phyloP scores from a whole-genome alignment of 2,329 filamentous ascomycete genomes.

The Dissoconium aciculare region DNA sequence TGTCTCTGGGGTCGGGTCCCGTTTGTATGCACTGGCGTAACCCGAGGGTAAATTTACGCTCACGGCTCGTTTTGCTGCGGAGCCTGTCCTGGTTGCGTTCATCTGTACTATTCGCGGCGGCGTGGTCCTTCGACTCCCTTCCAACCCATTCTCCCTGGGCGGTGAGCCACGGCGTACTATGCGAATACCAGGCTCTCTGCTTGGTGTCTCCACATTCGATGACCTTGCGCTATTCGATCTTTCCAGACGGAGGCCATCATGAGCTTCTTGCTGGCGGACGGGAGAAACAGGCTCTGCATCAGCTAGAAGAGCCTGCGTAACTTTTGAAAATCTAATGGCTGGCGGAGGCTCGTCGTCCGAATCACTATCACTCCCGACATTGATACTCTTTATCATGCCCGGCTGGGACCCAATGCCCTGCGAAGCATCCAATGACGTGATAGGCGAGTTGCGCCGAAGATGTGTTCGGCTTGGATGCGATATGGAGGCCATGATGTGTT shows the following conservation, averaged over 20 bases:
- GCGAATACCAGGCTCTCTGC: conserved; percentile 22
- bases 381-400: conserved; percentile 34
- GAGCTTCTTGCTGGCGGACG: no score
- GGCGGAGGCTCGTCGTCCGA: conserved; percentile 84
- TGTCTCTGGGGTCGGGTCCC: conserved; percentile 21
- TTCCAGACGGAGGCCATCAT: no score
- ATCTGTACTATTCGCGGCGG: conserved; percentile 25
- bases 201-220: conserved; percentile 22
- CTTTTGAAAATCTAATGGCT: conserved; percentile 83
- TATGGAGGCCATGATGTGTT: conserved; percentile 22
- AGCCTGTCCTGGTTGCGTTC: conserved; percentile 17
- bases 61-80: conserved; percentile 19
- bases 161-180: conserved; percentile 24
- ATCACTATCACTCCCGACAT: conserved; percentile 62
- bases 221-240: no score
- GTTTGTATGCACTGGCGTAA: conserved; percentile 14
- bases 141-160: conserved; percentile 11
- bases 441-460: conserved; percentile 31
- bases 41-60: conserved; percentile 22
- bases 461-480: conserved; percentile 20
- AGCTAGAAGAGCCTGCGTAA: conserved; percentile 69
- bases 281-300: conserved; percentile 45
- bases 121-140: conserved; percentile 15
- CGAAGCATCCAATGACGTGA: conserved; percentile 30
- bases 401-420: conserved; percentile 33